These are phyloP conservation scores for Dactylis glomerata DNA, from an alignment of 176 grass and related monocot species.

Conservation along the genomic window DNA sequence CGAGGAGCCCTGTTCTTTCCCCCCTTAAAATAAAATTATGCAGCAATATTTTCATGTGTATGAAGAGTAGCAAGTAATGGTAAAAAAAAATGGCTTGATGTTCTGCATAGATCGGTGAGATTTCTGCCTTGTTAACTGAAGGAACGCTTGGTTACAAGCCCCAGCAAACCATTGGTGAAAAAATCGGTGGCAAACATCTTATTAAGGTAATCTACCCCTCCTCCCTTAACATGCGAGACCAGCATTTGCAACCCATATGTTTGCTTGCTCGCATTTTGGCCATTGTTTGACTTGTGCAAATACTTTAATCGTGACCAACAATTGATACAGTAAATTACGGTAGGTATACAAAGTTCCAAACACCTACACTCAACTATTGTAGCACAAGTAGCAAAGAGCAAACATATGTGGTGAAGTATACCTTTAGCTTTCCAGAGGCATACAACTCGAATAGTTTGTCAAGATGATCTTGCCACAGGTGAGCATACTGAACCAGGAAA, in stretches of 20 bases:
- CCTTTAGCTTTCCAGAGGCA: conserved; percentile 69
- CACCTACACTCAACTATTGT: background rate
- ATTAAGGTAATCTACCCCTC: background rate
- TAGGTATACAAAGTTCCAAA: background rate
- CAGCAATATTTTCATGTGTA: background rate
- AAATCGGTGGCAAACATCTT: background rate
- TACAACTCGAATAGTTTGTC: conserved; percentile 69
- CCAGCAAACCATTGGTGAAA: background rate
- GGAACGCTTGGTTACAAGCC: background rate
- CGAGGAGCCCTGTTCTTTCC: background rate
- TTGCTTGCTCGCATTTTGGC: background rate
- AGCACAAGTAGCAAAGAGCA: background rate
- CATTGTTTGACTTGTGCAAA: background rate
- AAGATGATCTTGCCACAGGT: conserved; percentile 78
- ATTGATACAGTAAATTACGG: background rate
- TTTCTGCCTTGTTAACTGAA: background rate
- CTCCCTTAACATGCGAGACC: background rate
- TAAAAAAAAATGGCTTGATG: background rate
- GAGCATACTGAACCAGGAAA: conserved; percentile 68
- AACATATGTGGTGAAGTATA: conserved; percentile 17
- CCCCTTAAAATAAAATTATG: background rate
- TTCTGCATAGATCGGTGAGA: background rate
- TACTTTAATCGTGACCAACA: background rate
- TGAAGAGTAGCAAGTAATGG: background rate
- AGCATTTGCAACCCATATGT: background rate